Base-by-base conservation (phyloP, 805 yeast species). In the Pichia ethanolica region DNA sequence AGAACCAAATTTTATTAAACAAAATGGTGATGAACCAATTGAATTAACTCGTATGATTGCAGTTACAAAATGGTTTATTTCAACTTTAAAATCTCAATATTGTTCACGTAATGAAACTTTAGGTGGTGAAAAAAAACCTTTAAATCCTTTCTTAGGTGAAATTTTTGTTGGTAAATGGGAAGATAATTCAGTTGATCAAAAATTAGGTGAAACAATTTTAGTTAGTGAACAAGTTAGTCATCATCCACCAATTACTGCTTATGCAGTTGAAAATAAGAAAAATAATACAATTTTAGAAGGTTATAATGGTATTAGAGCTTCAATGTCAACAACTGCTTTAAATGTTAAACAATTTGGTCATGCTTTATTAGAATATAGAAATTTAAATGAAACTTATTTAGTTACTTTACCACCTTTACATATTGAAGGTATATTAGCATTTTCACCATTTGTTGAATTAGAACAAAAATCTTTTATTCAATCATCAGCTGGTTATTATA, bases 231-330 rank as follows among this genome's bases (percentile, higher is more conserved):
- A 93, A 69, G 97, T 93, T 12, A 82, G 90, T 53, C 99, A 93
- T 70, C 99, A 93, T 67, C 99, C 99, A 14, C 98, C 99, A 28
- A 83, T 86, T 35, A 90, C 98, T n/a, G 97, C 93, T 7, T 93
- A 89, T 64, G 79, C 89, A 40, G 78, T 93, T 49, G 71, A 78
- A 61, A 89, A 89, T 64, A 86, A 82, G 54, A 78, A 80, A 59
- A 75, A 83, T 65, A 75, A 82, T 35, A 83, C 84, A 28, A 68
- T 72, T 39, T 72, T 89, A 54, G 86, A 90, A 66, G 99, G 99
- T 47, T 91, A 88, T 70, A 90, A 87, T 62, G 91, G 91, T 38
- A 79, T 91, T 61, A 86, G 80, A 66, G 90, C 97, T 28, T 79
- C 87, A 26, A 83, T 93, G 69, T 75, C 89, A 40, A 74, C 89